Evolutionary conservation across 1,139 yeast genomes (phyloP).

Genomic region (Hemisphaericaspora xylanilytica): DNA sequence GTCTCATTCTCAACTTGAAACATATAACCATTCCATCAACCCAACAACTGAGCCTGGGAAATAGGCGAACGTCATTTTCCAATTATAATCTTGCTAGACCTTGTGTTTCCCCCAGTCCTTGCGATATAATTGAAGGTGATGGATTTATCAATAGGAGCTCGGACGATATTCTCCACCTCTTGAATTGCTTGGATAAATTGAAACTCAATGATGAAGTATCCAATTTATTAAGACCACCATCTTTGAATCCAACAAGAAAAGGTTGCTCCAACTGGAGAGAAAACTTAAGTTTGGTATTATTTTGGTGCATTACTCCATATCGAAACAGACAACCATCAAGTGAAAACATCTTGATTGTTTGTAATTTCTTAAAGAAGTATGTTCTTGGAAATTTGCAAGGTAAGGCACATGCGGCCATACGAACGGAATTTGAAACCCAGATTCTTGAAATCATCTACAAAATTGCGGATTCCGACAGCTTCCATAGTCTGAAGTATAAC

Average conservation of each 20-base stretch:
- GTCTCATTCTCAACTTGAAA: slow-evolving; percentile 55
- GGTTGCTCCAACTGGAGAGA: slow-evolving; percentile 34
- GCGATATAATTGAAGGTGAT: slow-evolving; percentile 10
- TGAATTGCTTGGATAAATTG: slow-evolving; percentile 34
- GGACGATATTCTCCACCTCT: slow-evolving; percentile 33
- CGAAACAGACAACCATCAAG: slow-evolving; percentile 29
- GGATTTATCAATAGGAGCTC: slow-evolving; percentile 27
- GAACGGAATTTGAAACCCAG: slow-evolving; percentile 48
- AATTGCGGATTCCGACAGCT: slow-evolving; percentile 29
- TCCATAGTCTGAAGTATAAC: slow-evolving; percentile 23
- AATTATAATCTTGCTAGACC: background rate
- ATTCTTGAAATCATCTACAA: slow-evolving; percentile 50
- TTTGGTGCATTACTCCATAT: slow-evolving; percentile 50
- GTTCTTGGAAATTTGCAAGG: slow-evolving; percentile 25
- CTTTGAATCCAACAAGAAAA: slow-evolving; percentile 9
- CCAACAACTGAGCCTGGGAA: background rate
- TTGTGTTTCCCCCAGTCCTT: background rate
- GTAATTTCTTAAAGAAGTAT: slow-evolving; percentile 38
- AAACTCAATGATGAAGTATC: slow-evolving; percentile 33
- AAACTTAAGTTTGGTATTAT: slow-evolving; percentile 36
- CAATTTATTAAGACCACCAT: slow-evolving; percentile 26
- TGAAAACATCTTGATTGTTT: slow-evolving; percentile 35
- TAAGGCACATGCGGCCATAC: slow-evolving; percentile 27
- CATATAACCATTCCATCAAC: slow-evolving; percentile 8
- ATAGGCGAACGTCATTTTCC: slow-evolving; percentile 3